Base-by-base conservation (phyloP, 768 basidiomycete species). In the Cytidiella melzeri region DNA sequence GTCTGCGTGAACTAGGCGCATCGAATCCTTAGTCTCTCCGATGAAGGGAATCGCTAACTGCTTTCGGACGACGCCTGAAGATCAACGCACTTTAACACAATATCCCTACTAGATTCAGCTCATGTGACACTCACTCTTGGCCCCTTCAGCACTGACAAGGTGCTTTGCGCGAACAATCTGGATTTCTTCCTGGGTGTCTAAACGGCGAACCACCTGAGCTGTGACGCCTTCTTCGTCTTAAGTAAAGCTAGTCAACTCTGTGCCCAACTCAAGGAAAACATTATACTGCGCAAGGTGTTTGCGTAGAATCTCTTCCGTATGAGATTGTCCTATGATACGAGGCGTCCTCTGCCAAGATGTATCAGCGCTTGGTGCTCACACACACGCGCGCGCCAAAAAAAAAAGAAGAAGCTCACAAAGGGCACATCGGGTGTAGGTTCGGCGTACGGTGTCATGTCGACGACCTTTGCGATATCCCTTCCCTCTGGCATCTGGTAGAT, bases 401-500 rank as follows among this genome's bases (percentile, higher is more conserved):
- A 34, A 7, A n/a, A 37, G 13, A 34, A 20, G 19, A 25, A 41
- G 38, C 18, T 51, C 49, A 27, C 51, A 47, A 30, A 44, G 36
- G 34, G 44, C n/a, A n/a, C n/a, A n/a, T n/a, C 46, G 15, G 54
- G 50, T 9, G 50, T 48, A 6, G 45, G 51, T 3, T 36, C 45
- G 5, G 28, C 23, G 18, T 42, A 18, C 6, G 46, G 45, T 19
- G 45, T 40, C 27, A 51, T 26, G 5, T 47, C n/a, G 18, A 46
- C 30, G 30, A 21, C 47, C 39, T 41, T 48, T 15, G 37, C 27
- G 23, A 51, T 38, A 23, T 47, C 46, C 25, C 42, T 45, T 36
- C 67, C 67, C 59, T 68, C 65, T 19, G 67, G 64, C 41, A 67
- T 59, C 24, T 68, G 61, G 50, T 76, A 72, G 42, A 64, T 0